phyloP scores from a whole-genome alignment of 371 early-diverging fungal genomes.

The Mortierella sp. region DNA sequence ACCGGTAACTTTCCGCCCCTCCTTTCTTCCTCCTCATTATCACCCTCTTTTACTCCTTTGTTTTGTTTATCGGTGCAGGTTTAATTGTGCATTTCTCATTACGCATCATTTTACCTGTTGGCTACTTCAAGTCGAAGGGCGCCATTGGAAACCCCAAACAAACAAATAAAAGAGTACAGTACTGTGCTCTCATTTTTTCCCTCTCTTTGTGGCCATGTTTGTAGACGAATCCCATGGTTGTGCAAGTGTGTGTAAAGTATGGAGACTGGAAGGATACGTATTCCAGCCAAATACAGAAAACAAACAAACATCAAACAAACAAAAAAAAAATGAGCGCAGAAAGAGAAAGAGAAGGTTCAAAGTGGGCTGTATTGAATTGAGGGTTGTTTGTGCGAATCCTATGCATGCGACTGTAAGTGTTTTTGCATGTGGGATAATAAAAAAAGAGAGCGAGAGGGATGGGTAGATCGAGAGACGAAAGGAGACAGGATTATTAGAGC shows the following conservation, averaged over 20 bases:
- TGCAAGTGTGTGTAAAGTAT: not conserved
- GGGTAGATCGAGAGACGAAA: not conserved
- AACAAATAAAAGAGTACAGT: not conserved
- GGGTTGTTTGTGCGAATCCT: not conserved
- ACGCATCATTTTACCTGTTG: slow-evolving; percentile 9
- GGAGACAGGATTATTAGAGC: not conserved
- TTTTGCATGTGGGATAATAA: slow-evolving; percentile 11
- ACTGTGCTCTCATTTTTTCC: not conserved
- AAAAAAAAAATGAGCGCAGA: not conserved
- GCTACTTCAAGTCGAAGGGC: not conserved
- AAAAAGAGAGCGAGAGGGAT: not conserved
- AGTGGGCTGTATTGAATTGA: not conserved
- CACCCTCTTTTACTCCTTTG: not conserved
- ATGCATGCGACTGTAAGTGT: slow-evolving; percentile 1
- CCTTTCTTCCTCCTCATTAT: not conserved
- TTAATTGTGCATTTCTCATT: not conserved
- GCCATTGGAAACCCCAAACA: not conserved
- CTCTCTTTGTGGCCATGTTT: slow-evolving; percentile 11
- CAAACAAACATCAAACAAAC: not conserved
- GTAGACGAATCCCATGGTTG: slow-evolving; percentile 17
- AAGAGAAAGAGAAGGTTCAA: not conserved
- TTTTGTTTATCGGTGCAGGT: not conserved
- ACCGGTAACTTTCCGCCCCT: slow-evolving; percentile 6
- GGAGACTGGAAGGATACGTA: not conserved
- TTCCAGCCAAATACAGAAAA: not conserved